Percentiles rank a stretch among this genome's conserved stretches.
Evolutionary conservation across 2,329 filamentous ascomycete species (phyloP).

Genomic region (Ustulina deusta): DNA sequence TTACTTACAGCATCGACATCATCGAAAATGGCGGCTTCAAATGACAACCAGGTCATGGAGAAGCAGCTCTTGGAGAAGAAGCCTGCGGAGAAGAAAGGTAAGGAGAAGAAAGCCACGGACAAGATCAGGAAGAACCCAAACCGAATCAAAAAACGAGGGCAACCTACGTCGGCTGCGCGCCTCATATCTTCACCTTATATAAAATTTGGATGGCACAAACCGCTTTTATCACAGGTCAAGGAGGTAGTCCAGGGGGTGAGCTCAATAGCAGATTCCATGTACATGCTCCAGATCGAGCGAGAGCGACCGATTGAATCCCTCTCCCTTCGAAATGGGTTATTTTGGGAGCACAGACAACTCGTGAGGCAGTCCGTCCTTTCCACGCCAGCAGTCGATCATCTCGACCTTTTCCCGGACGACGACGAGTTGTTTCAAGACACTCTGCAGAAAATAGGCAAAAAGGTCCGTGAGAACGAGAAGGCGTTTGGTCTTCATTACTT

Average conservation of each 20-base stretch:
- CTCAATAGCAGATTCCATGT: conserved; percentile 39
- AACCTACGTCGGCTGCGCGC: conserved; percentile 41
- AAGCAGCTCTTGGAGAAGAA: conserved; percentile 15
- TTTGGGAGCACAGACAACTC: conserved; percentile 47
- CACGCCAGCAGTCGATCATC: conserved; percentile 40
- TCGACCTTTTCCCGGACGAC: conserved; percentile 40
- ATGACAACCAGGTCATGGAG: neutral
- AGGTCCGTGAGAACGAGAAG: neutral
- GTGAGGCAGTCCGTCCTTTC: conserved; percentile 35
- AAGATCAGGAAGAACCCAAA: conserved; percentile 14
- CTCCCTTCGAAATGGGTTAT: conserved; percentile 42
- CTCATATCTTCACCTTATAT: conserved; percentile 40
- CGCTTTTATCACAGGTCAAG: conserved; percentile 36
- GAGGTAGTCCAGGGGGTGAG: conserved; percentile 26
- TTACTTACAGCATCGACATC: conserved; percentile 8
- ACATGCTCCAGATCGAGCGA: conserved; percentile 41
- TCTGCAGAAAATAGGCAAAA: conserved; percentile 28
- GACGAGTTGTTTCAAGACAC: conserved; percentile 20
- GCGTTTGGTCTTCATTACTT: conserved; percentile 38
- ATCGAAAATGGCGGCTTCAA: conserved; percentile 17
- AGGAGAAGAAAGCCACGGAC: neutral
- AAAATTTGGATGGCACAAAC: conserved; percentile 45
- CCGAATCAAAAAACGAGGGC: conserved; percentile 25
- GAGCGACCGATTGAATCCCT: conserved; percentile 33
- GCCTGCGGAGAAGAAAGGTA: neutral